Evolutionary conservation across 2,329 filamentous ascomycete genomes (phyloP), one percentile per base, ranked within the genome.

Genomic region (Cucurbitaria berberidis): DNA sequence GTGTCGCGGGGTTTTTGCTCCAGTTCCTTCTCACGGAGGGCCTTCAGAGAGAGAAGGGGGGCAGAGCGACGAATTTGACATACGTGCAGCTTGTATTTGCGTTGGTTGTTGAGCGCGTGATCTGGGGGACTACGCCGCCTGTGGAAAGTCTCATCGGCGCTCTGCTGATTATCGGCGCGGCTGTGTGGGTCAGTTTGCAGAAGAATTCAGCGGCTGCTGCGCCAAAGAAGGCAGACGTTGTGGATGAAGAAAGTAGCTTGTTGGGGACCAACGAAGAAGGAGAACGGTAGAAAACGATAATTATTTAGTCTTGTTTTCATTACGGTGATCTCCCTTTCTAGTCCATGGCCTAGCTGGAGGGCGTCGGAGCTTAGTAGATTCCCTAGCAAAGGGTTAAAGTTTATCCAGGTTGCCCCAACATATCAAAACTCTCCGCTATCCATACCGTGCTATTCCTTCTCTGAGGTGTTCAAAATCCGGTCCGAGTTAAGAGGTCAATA

Each of bases 21-120:
- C 92, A 96, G 79, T 90, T 91, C 63, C 78, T 95, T 18, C 77
- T 95, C 13, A 95, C 91, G 1, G 82, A 85, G 2, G 91, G 90
- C 0, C 76, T 96, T 48, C 80, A 87, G 16, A 84, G 87, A 55
- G 89, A 91, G 67, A 87, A 87, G 59, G 81, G 80, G 1, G 75
- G 77, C 1, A 76, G 82, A 29, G 85, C 84, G 2, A 87, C 84
- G 0, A 85, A 84, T 51, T 84, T 88, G 81, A 78, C 85, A 7
- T 89, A 89, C 67, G 82, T 83, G 40, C 85, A 88, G 68, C 85
- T 89, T 79, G 73, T 89, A 3, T 88, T 88, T 70, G 86, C 86
- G 1, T 65, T 89, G 19, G 75, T 80, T 5, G 84, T 86, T 5
- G 86, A 89, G 67, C 82, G 84, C 55, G 55, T 86, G 10, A 76